Conservation (phyloP, 345 rosid genomes). For the Barbarea vulgaris region DNA sequence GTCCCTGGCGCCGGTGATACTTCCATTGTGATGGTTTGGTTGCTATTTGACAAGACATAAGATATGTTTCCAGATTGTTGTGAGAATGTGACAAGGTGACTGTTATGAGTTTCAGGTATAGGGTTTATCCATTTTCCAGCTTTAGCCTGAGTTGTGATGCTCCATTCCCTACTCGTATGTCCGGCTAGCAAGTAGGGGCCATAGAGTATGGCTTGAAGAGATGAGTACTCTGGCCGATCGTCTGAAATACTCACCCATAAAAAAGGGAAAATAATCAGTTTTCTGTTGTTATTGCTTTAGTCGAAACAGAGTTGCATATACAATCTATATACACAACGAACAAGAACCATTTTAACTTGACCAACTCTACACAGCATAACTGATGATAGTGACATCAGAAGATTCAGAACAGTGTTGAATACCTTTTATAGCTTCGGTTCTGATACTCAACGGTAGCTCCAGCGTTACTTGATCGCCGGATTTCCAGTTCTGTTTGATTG, state of each 20-base stretch:
- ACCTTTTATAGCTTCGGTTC: constrained; percentile 83
- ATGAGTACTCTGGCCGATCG: constrained; percentile 68
- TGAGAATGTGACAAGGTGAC: constrained; percentile 60
- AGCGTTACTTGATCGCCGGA: constrained; percentile 56
- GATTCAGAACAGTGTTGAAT: constrained; percentile 1
- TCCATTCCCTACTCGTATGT: constrained; percentile 68
- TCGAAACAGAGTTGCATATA: constrained; percentile 24
- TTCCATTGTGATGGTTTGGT: constrained; percentile 68
- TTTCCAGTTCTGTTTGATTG: constrained; percentile 60
- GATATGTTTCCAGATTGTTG: constrained; percentile 53
- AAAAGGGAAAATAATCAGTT: neutral
- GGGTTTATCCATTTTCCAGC: constrained; percentile 61
- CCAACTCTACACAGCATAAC: neutral
- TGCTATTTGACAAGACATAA: constrained; percentile 60
- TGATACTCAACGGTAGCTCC: constrained; percentile 58
- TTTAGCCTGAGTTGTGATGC: constrained; percentile 51
- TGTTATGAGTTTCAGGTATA: constrained; percentile 54
- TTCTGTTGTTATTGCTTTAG: neutral
- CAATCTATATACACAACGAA: neutral
- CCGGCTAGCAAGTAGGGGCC: constrained; percentile 91
- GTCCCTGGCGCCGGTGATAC: constrained; percentile 58
- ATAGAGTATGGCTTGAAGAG: constrained; percentile 80
- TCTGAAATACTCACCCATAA: constrained; percentile 51
- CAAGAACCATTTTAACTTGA: neutral
- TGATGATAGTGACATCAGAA: neutral